Percentiles rank a stretch among this genome's conserved stretches.
Evolutionary conservation across 805 yeast species (phyloP).

Genomic region (Lipomyces sp.): DNA sequence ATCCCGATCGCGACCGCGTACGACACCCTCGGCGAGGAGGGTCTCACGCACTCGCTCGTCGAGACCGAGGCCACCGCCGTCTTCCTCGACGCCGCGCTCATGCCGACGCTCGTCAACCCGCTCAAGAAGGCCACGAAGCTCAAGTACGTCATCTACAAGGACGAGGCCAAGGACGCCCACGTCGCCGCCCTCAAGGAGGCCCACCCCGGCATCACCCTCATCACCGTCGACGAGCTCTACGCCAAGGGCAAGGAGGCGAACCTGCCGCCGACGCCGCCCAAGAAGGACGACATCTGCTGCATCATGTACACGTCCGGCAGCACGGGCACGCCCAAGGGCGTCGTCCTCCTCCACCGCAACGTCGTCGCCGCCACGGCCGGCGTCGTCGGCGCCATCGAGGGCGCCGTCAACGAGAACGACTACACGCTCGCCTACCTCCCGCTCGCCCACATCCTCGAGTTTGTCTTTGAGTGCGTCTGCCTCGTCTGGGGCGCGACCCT

Average conservation of each 20-base stretch:
- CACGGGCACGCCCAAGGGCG: conserved; percentile 84
- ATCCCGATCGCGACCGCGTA: conserved; percentile 94
- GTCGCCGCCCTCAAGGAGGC: conserved; percentile 55
- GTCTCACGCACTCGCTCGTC: conserved; percentile 72
- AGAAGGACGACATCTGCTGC: conserved; percentile 60
- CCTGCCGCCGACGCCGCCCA: conserved; percentile 46
- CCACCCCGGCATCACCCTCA: conserved; percentile 74
- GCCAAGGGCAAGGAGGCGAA: conserved; percentile 58
- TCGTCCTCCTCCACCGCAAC: conserved; percentile 60
- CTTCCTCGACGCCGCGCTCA: conserved; percentile 77
- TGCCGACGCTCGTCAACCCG: conserved; percentile 67
- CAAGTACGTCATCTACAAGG: conserved; percentile 63
- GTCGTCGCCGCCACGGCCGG: conserved; percentile 87
- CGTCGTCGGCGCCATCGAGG: conserved; percentile 52
- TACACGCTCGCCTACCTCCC: conserved; percentile 86
- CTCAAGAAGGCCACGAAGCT: conserved; percentile 59
- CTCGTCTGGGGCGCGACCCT: conserved; percentile 87
- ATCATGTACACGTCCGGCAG: conserved; percentile 89
- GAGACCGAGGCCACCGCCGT: conserved; percentile 78
- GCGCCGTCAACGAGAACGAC: conserved; percentile 59
- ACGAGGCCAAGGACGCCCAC: conserved; percentile 47
- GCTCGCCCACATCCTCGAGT: conserved; percentile 92
- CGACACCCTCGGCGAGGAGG: conserved; percentile 84
- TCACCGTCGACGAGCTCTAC: conserved; percentile 57
- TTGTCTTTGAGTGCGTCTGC: conserved; percentile 73